Conservation (phyloP, 2,329 filamentous ascomycete species). For the Calonectria ilicicola region DNA sequence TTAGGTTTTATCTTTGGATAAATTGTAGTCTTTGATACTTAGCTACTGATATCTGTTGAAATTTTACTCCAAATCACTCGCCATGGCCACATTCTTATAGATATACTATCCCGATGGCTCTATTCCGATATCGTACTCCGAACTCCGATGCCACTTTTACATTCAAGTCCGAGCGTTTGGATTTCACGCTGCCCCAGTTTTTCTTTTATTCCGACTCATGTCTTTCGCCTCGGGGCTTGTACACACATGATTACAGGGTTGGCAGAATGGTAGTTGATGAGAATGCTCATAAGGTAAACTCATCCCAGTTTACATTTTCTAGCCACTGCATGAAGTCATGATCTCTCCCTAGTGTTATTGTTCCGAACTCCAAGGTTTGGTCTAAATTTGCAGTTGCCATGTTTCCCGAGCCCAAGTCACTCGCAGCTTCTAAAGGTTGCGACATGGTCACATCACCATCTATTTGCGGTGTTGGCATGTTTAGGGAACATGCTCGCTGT, state of each 20-base stretch:
- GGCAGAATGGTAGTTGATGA: too few species aligned
- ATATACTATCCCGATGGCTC: background rate
- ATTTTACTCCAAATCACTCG: background rate
- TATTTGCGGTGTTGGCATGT: background rate
- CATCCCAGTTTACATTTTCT: constrained; percentile 7
- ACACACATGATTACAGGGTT: too few species aligned
- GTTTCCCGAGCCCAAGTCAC: background rate
- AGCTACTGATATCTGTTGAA: background rate
- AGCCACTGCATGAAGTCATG: constrained; percentile 9
- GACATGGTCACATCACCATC: background rate
- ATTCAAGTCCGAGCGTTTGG: too few species aligned
- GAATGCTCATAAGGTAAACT: background rate
- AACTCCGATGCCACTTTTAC: background rate
- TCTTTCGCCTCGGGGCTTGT: too few species aligned
- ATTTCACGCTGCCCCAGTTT: background rate
- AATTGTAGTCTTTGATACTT: background rate
- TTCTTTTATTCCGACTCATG: background rate
- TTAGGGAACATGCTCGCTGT: background rate
- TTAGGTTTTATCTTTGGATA: background rate
- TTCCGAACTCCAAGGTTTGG: background rate
- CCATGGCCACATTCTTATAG: background rate
- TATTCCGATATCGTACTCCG: background rate
- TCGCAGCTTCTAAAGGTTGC: background rate
- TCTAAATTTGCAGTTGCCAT: background rate
- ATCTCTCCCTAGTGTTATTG: constrained; percentile 6